Base-by-base conservation (phyloP, 768 basidiomycete species). In the Pleurotus tuber-regium region DNA sequence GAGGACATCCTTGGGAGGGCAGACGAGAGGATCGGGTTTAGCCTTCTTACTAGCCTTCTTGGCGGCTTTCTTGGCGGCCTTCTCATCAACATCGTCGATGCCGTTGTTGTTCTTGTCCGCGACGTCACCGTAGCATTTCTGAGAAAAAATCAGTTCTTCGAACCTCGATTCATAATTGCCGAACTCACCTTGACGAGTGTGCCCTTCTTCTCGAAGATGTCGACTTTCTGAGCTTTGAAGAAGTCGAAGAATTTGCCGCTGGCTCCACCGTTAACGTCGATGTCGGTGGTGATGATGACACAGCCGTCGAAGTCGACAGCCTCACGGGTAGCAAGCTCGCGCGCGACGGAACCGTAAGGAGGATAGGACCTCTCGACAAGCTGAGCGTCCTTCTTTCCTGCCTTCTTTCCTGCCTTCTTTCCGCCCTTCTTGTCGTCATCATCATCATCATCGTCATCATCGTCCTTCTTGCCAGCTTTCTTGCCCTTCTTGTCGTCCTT, bases 181-280 rank as follows among this genome's bases (percentile, higher is more conserved):
- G 14, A 12, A 48, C 46, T 31, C 18, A 48, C 46, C n/a, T 48
- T 35, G 18, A 48, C 16, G 46, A 48, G 46, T 14, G 21, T n/a
- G 31, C 46, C 46, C 29, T 48, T n/a, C 18, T 26, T 31, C n/a
- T 48, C 46, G n/a, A 48, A 35, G 31, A 48, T 35, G 31, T 48
- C 46, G 31, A 48, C 46, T 4, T 31, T 48, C 8, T 48, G n/a
- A 31, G 30, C 46, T n/a, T n/a, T n/a, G 46, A 48, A 48, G 46
- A 48, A 11, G 10, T 24, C 31, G 30, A 48, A 48, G 46, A 48
- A 48, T 8, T 48, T 48, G 46, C 46, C 46, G 10, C 29, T 4
- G 9, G 46, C 31, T 7, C 46, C 46, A 35, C 46, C 46, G 14
- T 48, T 48, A 31, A 48, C 18, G 23, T 48, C 46, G 31, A 48